Evolutionary conservation across 1,284 basidiomycete genomes (phyloP).

Genomic region (Megacollybia platyphylla): DNA sequence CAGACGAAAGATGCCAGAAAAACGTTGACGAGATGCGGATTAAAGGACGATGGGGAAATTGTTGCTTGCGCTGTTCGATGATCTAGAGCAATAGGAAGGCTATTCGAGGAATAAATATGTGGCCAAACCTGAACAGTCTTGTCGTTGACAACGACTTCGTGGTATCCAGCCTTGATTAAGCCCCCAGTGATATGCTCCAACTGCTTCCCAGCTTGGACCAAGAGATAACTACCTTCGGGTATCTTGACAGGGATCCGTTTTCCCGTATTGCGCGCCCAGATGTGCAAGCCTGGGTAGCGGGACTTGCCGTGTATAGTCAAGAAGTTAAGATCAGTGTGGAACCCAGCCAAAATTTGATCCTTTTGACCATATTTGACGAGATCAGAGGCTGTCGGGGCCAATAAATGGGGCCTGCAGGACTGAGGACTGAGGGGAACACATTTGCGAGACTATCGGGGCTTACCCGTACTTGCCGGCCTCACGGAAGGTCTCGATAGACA

Average conservation of each 20-base stretch:
- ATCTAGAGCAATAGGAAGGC: slow-evolving; percentile 26
- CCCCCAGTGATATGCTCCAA: slow-evolving; percentile 83
- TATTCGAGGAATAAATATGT: not conserved
- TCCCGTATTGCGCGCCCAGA: slow-evolving; percentile 87
- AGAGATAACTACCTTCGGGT: slow-evolving; percentile 57
- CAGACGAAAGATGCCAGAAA: slow-evolving; percentile 87
- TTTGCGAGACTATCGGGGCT: slow-evolving; percentile 11
- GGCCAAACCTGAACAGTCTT: slow-evolving; percentile 53
- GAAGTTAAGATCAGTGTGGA: slow-evolving; percentile 79
- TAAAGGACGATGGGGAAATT: slow-evolving; percentile 62
- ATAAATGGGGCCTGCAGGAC: slow-evolving; percentile 59
- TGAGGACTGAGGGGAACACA: not conserved
- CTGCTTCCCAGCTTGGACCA: slow-evolving; percentile 87
- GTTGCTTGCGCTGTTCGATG: slow-evolving; percentile 45
- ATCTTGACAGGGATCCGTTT: slow-evolving; percentile 79
- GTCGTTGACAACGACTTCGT: slow-evolving; percentile 83
- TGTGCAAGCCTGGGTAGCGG: slow-evolving; percentile 72
- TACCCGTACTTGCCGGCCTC: slow-evolving; percentile 77
- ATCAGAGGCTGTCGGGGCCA: slow-evolving; percentile 87
- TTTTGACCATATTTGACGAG: slow-evolving; percentile 65
- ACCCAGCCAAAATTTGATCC: slow-evolving; percentile 79
- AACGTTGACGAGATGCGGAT: slow-evolving; percentile 91
- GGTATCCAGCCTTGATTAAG: slow-evolving; percentile 82
- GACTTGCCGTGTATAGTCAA: slow-evolving; percentile 87
- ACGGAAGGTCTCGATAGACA: slow-evolving; percentile 54